Conservation (phyloP, 257 asterid species). For the Perilla frutescens region DNA sequence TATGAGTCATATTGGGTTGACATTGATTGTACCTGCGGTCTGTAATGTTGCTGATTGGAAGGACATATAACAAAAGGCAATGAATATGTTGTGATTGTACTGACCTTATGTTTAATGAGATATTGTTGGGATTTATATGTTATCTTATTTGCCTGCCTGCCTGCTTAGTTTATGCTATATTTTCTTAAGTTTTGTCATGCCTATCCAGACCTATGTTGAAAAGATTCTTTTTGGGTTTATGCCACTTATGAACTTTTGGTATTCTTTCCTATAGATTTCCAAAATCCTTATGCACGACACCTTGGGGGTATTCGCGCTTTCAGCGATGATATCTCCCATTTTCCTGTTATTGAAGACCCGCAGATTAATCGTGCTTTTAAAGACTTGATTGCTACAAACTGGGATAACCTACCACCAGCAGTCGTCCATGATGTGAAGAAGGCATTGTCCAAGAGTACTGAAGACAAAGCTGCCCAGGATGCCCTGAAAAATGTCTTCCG, state of each 20-base stretch:
- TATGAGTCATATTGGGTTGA: background rate
- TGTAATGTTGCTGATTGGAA: background rate
- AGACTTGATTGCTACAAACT: conserved; percentile 84
- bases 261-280: conserved; percentile 47
- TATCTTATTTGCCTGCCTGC: background rate
- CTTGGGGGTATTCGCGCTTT: conserved; percentile 64
- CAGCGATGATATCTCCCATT: conserved; percentile 65
- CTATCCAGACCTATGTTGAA: conserved; percentile 2
- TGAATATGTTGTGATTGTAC: background rate
- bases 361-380: conserved; percentile 74
- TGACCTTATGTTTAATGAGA: background rate
- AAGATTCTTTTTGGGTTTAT: background rate
- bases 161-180: background rate
- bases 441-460: conserved; percentile 76
- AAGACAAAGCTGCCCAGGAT: conserved; percentile 80
- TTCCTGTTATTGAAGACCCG: conserved; percentile 71
- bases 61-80: background rate
- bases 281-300: conserved; percentile 50
- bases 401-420: conserved; percentile 78
- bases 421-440: conserved; percentile 61
- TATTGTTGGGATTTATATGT: background rate
- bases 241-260: conserved; percentile 27
- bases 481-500: conserved; percentile 71
- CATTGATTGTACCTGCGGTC: conserved; percentile 4
- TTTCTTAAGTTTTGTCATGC: background rate